A percentile compares a stretch with the other conserved stretches of the same genome.
Conservation (phyloP, 2,329 filamentous ascomycete genomes). For the Trichoderma sp. region DNA sequence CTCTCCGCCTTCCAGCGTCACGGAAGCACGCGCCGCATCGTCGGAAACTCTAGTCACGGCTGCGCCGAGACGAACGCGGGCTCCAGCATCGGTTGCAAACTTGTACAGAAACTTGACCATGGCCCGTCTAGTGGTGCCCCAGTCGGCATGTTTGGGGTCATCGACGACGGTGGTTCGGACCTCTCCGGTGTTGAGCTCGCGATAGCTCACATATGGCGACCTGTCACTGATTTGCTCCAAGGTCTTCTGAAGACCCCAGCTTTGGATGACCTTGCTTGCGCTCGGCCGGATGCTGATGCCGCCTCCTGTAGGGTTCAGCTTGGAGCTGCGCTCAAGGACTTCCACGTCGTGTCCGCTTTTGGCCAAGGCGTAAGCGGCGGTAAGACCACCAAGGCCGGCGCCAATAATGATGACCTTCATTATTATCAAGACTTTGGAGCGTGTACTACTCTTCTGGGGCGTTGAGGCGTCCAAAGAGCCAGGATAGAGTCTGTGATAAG, state of each 20-base stretch:
- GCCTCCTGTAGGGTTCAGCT: slow-evolving; percentile 30
- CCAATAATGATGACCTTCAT: slow-evolving; percentile 35
- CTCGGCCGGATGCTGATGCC: slow-evolving; percentile 32
- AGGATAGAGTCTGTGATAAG: not conserved
- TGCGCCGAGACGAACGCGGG: slow-evolving; percentile 6
- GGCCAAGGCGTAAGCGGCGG: slow-evolving; percentile 31
- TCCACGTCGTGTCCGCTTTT: slow-evolving; percentile 29
- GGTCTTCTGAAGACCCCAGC: slow-evolving; percentile 29
- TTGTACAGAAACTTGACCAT: slow-evolving; percentile 28
- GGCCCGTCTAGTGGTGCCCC: slow-evolving; percentile 31
- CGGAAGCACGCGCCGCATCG: not conserved
- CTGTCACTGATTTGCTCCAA: slow-evolving; percentile 25
- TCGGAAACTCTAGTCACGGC: slow-evolving; percentile 8
- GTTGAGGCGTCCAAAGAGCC: not conserved
- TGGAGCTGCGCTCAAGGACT: slow-evolving; percentile 32
- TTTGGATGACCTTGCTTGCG: slow-evolving; percentile 30
- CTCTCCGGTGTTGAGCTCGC: slow-evolving; percentile 30
- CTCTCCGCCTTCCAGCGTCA: slow-evolving; percentile 20
- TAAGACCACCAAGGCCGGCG: slow-evolving; percentile 34
- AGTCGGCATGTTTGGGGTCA: slow-evolving; percentile 29
- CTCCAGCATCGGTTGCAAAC: slow-evolving; percentile 20
- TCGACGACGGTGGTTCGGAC: slow-evolving; percentile 30
- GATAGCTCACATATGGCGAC: slow-evolving; percentile 29
- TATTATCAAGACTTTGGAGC: not conserved
- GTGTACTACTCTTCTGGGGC: not conserved